Conservation (phyloP, 805 yeast genomes). For the Ogataea siamensis region DNA sequence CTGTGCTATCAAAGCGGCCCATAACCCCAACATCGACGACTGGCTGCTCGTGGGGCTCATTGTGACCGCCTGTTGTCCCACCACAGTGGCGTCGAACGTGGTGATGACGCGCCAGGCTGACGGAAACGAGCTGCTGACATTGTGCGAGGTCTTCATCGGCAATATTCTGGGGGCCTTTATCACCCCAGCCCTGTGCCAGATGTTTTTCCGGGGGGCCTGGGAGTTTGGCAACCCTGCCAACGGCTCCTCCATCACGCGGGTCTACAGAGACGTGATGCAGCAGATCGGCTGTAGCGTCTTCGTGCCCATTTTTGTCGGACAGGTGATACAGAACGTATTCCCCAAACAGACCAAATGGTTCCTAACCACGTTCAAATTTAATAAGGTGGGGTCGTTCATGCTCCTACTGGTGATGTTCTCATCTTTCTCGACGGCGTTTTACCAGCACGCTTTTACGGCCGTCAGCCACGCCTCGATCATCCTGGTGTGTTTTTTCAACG, state of each 20-base stretch:
- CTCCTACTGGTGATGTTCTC: constrained; percentile 56
- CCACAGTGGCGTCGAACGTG: constrained; percentile 88
- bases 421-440: constrained; percentile 84
- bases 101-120: constrained; percentile 87
- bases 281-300: constrained; percentile 80
- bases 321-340: constrained; percentile 66
- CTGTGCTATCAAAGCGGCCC: constrained; percentile 58
- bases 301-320: constrained; percentile 87
- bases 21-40: constrained; percentile 57
- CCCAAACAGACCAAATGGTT: constrained; percentile 66
- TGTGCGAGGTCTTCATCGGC: constrained; percentile 84
- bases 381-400: constrained; percentile 78
- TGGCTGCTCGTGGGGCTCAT: constrained; percentile 83
- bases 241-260: constrained; percentile 48
- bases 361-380: constrained; percentile 53
- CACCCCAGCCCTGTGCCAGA: constrained; percentile 79
- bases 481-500: constrained; percentile 77
- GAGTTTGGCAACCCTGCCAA: constrained; percentile 77
- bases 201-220: constrained; percentile 62
- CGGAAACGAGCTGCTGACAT: constrained; percentile 71
- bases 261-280: constrained; percentile 78
- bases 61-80: constrained; percentile 84
- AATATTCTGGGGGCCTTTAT: constrained; percentile 83
- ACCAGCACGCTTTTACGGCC: constrained; percentile 69
- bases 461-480: constrained; percentile 57